These are phyloP conservation scores for Glebionis coronaria DNA, from an alignment of 129 eudicot species.

Conservation along the genomic window DNA sequence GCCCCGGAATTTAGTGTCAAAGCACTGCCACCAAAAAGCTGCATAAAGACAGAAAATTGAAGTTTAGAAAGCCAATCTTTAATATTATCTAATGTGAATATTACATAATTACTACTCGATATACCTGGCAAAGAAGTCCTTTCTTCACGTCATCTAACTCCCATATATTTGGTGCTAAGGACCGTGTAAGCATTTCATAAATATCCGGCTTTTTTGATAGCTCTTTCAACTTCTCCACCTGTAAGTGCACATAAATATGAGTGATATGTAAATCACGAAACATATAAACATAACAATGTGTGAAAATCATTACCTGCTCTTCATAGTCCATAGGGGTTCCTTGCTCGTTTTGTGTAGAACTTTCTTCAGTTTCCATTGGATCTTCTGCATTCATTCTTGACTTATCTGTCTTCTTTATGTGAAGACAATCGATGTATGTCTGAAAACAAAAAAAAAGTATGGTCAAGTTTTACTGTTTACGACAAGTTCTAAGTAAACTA, in stretches of 20 bases:
- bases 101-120: neutral
- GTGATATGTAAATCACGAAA: conserved; percentile 14
- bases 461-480: neutral
- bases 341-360: conserved; percentile 41
- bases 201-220: conserved; percentile 74
- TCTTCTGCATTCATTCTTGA: conserved; percentile 82
- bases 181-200: conserved; percentile 75
- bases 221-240: conserved; percentile 79
- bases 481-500: neutral
- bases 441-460: conserved; percentile 34
- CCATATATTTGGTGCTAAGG: conserved; percentile 99
- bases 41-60: conserved; percentile 7
- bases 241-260: conserved; percentile 19
- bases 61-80: neutral
- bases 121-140: conserved; percentile 99
- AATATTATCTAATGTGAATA: neutral
- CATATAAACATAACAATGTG: neutral
- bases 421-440: conserved; percentile 98
- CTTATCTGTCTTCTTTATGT: conserved; percentile 82
- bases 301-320: conserved; percentile 45
- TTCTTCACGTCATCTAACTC: conserved; percentile 94
- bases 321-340: conserved; percentile 41
- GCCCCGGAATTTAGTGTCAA: conserved; percentile 80
- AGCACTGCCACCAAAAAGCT: conserved; percentile 99
- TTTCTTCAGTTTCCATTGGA: conserved; percentile 66